Conservation (phyloP, 768 basidiomycete genomes). For the Daedaleopsis nitida region DNA sequence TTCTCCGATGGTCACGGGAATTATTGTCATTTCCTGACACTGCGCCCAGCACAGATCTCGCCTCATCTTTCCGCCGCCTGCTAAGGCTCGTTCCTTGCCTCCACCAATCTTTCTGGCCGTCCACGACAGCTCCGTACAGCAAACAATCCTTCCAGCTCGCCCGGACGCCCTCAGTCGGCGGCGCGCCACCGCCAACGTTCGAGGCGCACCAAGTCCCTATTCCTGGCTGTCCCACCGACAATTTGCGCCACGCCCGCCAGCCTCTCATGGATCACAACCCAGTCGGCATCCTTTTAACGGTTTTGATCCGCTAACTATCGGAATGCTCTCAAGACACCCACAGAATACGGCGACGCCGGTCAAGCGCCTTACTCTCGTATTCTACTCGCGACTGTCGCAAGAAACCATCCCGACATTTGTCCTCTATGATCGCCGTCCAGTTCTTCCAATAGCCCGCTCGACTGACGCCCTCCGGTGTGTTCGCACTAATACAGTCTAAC, state of each 20-base stretch:
- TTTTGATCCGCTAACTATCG: slow-evolving; percentile 10
- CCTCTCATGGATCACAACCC: not conserved
- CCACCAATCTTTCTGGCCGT: not conserved
- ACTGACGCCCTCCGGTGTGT: not conserved
- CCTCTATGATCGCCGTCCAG: not conserved
- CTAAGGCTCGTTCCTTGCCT: not conserved
- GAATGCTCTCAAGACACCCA: not conserved
- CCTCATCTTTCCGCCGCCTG: slow-evolving; percentile 12
- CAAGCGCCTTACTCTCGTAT: not conserved
- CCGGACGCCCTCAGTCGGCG: not conserved
- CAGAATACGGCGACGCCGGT: not conserved
- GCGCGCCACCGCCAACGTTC: not conserved
- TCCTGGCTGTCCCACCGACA: not conserved
- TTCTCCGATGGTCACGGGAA: slow-evolving; percentile 17
- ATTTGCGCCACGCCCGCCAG: not conserved
- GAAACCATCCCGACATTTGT: not conserved
- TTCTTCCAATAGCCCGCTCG: not conserved
- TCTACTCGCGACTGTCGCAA: not conserved
- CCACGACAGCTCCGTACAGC: slow-evolving; percentile 2
- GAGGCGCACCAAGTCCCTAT: not conserved
- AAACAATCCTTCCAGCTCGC: not conserved
- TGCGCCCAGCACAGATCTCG: slow-evolving; percentile 9
- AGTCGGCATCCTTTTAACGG: not conserved
- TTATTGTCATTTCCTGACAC: slow-evolving; percentile 19
- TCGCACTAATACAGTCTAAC: not conserved